Conservation (phyloP, 805 yeast species). For the Ogataea paraovalis region DNA sequence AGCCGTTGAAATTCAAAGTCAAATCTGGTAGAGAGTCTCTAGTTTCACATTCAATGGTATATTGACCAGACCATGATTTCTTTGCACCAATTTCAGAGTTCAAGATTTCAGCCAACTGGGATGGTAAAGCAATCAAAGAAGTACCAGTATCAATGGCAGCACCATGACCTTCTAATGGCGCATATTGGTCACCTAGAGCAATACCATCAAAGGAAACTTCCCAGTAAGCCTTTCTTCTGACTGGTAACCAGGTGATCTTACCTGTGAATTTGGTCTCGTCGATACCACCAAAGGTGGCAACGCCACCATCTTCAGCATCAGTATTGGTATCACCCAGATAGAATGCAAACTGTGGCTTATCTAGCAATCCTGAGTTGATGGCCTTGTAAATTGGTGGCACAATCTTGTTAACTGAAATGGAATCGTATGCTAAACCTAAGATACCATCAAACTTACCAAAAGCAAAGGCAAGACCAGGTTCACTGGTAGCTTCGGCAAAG, state of each 20-base stretch:
- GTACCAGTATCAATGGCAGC: conserved; percentile 99
- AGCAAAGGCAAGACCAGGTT: conserved; percentile 97
- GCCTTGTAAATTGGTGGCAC: conserved; percentile 96
- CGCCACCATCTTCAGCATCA: conserved; percentile 73
- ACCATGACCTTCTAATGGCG: conserved; percentile 76
- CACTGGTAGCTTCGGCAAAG: conserved; percentile 95
- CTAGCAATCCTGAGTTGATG: conserved; percentile 72
- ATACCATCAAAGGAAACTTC: conserved; percentile 92
- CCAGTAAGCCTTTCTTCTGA: conserved; percentile 99
- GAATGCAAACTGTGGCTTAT: conserved; percentile 82
- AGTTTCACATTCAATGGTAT: conserved; percentile 82
- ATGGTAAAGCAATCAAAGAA: conserved; percentile 90
- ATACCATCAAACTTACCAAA: conserved; percentile 99
- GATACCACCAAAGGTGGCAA: conserved; percentile 93
- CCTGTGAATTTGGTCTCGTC: conserved; percentile 76
- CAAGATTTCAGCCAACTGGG: conserved; percentile 91
- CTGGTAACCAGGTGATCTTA: conserved; percentile 91
- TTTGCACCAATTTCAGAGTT: conserved; percentile 96
- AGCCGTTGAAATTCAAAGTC: conserved; percentile 84
- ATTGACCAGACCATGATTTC: conserved; percentile 97
- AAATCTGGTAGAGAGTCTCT: conserved; percentile 87
- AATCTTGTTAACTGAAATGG: conserved; percentile 82
- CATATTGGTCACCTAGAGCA: conserved; percentile 89
- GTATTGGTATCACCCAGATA: conserved; percentile 76
- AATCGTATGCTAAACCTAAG: conserved; percentile 88